Base-by-base conservation (phyloP, 169 alveolate species). In the Plasmodium coatneyi region DNA sequence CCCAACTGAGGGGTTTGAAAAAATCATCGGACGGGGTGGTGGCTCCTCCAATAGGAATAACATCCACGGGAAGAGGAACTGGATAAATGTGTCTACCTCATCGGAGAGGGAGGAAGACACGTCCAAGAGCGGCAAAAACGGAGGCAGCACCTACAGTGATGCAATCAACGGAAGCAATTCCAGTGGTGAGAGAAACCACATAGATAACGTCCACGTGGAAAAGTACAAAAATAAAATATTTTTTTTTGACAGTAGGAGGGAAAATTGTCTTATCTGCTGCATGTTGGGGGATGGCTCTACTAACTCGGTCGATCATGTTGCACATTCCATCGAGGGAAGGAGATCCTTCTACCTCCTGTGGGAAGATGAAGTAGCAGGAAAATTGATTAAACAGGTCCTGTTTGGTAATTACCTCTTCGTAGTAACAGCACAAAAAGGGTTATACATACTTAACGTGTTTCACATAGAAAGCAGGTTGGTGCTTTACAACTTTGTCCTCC, bases 291-390 rank as follows among this genome's bases (percentile, higher is more conserved):
- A 28, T 25, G 36, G 9, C n/a, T 0, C 6, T 22, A 16, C 76
- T n/a, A 28, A 66, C n/a, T 7, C 30, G 2, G 2, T 28, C 22
- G 36, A 9, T 5, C 4, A 54, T 34, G 46, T 30, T 25, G 9
- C 25, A 28, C 41, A 16, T 71, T 22, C 5, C 25, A 14, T 34
- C 22, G 72, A 22, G 56, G 30, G 25, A 10, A 70, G 56, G 34
- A 39, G 36, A n/a, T 0, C 43, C 12, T 84, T n/a, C 43, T 76
- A 86, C 34, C 16, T 86, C 1, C 25, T 86, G 34, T 86, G 93
- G 93, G 81, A 86, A 54, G 93, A 86, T 52, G 93, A 86, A 34
- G 25, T 86, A 25, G 66, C 39, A 7, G 93, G 93, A 16, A 52
- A 78, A 49, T 49, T 46, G 71, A 52, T 86, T 3, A 86, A 72